Evolutionary conservation across 768 basidiomycete species (phyloP).

Genomic region (Suillus sp.): DNA sequence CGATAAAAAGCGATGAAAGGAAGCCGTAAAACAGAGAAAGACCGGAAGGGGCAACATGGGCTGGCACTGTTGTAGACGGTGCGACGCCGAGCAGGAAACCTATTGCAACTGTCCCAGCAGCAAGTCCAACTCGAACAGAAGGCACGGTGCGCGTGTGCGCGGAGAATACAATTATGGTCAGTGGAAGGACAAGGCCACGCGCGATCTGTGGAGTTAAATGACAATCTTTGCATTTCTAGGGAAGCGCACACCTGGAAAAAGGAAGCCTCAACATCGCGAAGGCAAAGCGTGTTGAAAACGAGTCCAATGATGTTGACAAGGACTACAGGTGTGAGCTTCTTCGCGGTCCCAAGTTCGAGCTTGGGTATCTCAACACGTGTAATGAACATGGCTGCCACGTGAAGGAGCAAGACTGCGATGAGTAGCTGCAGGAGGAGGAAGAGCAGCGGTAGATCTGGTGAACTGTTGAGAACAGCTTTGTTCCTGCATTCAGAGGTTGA

Average conservation of each 20-base stretch:
- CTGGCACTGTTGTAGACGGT: constrained; percentile 51
- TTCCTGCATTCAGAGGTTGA: constrained; percentile 46
- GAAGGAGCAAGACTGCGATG: constrained; percentile 67
- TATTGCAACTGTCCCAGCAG: constrained; percentile 64
- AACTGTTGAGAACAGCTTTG: constrained; percentile 70
- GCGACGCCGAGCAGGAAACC: constrained; percentile 80
- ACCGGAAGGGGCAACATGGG: constrained; percentile 46
- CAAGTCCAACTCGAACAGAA: constrained; percentile 52
- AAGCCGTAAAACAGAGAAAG: constrained; percentile 70
- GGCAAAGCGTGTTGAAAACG: constrained; percentile 78
- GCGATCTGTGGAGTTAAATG: constrained; percentile 58
- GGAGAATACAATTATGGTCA: constrained; percentile 77
- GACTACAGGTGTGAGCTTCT: constrained; percentile 63
- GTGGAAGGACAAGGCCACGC: constrained; percentile 78
- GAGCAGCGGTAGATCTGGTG: constrained; percentile 65
- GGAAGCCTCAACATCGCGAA: constrained; percentile 76
- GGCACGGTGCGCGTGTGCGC: constrained; percentile 57
- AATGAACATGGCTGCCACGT: constrained; percentile 50
- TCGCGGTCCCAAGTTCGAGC: constrained; percentile 51
- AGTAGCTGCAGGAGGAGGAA: constrained; percentile 71
- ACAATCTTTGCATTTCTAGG: background rate
- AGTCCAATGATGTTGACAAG: constrained; percentile 73
- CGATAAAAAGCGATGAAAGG: constrained; percentile 73
- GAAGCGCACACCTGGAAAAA: constrained; percentile 66
- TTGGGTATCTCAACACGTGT: constrained; percentile 59